phyloP scores from a whole-genome alignment of 129 eudicot species.

The Pulicaria dysenterica region DNA sequence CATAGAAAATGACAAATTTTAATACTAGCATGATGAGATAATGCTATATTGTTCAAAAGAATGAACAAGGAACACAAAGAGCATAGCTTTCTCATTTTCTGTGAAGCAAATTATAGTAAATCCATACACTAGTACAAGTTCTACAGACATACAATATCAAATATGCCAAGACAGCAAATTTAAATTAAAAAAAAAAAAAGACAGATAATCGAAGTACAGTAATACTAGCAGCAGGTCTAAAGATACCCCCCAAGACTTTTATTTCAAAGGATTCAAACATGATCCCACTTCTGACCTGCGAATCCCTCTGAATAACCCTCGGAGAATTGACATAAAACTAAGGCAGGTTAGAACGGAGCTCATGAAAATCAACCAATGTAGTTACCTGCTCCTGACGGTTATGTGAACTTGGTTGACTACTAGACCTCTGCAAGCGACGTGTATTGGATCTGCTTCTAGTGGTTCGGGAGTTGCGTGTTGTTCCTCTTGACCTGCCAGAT shows the following conservation, averaged over 20 bases:
- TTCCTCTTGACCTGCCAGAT: conserved; percentile 2
- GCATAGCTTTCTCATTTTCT: not conserved
- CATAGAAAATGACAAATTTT: no score
- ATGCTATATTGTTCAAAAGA: not conserved
- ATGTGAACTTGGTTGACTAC: conserved; percentile 16
- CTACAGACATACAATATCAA: conserved; percentile 13
- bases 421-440: conserved; percentile 16
- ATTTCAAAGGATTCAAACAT: not conserved
- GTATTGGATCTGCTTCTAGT: conserved; percentile 24
- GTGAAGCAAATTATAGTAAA: conserved; percentile 4
- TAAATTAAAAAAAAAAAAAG: not conserved
- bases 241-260: not conserved
- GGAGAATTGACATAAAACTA: conserved; percentile 15
- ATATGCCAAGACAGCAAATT: conserved; percentile 14
- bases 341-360: conserved; percentile 21
- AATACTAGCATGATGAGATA: no score
- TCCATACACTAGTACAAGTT: conserved; percentile 26
- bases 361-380: conserved; percentile 29
- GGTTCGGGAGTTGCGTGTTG: not conserved
- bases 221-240: conserved; percentile 9
- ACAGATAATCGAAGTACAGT: conserved; percentile 14
- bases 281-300: not conserved
- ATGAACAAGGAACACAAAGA: not conserved
- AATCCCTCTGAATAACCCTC: conserved; percentile 1
- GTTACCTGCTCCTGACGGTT: conserved; percentile 25